A percentile compares a stretch with the other conserved stretches of the same genome.
Conservation (phyloP, 345 rosid species). For the Durio zibethinus region DNA sequence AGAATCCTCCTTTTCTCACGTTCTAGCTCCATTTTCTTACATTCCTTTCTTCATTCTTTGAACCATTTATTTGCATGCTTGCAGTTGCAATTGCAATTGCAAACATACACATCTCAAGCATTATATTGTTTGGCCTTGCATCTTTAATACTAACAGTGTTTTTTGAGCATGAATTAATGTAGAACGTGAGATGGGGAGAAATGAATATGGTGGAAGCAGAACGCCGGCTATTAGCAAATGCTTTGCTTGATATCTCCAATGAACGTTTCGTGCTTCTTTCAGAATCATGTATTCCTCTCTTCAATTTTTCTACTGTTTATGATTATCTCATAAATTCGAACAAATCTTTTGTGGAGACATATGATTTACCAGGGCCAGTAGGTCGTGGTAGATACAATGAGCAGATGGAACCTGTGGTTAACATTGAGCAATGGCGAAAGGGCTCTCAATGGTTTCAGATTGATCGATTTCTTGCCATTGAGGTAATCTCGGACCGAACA, state of each 20-base stretch:
- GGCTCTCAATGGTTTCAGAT: constrained; percentile 93
- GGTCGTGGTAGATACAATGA: constrained; percentile 68
- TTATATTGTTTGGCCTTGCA: not conserved
- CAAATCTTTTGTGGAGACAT: constrained; percentile 41
- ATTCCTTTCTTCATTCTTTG: not conserved
- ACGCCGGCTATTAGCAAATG: constrained; percentile 70
- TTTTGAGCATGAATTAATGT: not conserved
- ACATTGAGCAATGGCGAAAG: constrained; percentile 57
- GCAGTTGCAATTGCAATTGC: not conserved
- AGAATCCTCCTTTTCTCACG: not conserved
- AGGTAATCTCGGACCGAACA: constrained; percentile 50
- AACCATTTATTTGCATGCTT: too few species aligned
- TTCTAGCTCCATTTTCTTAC: not conserved
- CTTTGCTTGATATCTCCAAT: constrained; percentile 58
- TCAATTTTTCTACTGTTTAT: constrained; percentile 70
- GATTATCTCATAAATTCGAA: constrained; percentile 48
- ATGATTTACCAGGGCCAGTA: constrained; percentile 45
- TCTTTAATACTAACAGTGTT: not conserved
- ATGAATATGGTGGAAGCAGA: constrained; percentile 77
- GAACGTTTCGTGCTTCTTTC: constrained; percentile 78
- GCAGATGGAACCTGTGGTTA: constrained; percentile 43
- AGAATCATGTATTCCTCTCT: constrained; percentile 77
- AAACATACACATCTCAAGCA: not conserved
- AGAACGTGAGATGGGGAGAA: constrained; percentile 52
- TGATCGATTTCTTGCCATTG: constrained; percentile 57